phyloP scores from a whole-genome alignment of 2,329 filamentous ascomycete genomes.

The Berkeleyomyces rouxiae region DNA sequence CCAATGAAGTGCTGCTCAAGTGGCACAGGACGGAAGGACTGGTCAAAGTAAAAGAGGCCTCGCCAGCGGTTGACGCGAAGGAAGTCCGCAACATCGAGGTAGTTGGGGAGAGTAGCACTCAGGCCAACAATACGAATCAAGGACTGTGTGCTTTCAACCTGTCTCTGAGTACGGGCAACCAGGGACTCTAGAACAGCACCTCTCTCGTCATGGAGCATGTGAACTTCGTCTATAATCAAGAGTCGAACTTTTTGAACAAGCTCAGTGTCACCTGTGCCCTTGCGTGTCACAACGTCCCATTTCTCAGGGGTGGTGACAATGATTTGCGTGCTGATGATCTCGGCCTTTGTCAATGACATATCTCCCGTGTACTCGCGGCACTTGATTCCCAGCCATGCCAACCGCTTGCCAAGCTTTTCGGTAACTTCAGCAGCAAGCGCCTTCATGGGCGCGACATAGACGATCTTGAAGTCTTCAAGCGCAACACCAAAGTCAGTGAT shows the following conservation, averaged over 20 bases:
- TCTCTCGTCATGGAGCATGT: conserved; percentile 97
- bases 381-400: conserved; percentile 85
- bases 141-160: conserved; percentile 95
- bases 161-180: conserved; percentile 83
- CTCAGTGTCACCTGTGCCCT: conserved; percentile 93
- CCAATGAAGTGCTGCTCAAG: conserved; percentile 95
- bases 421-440: conserved; percentile 92
- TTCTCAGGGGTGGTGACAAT: conserved; percentile 98
- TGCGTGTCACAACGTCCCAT: conserved; percentile 96
- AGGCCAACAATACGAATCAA: conserved; percentile 91
- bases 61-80: conserved; percentile 86
- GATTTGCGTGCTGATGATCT: conserved; percentile 91
- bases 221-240: conserved; percentile 95
- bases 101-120: conserved; percentile 91
- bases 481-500: conserved; percentile 69
- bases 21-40: conserved; percentile 87
- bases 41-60: conserved; percentile 92
- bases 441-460: conserved; percentile 99
- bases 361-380: conserved; percentile 92
- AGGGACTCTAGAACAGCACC: conserved; percentile 92
- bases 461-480: conserved; percentile 85
- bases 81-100: conserved; percentile 91
- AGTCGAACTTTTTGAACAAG: conserved; percentile 92
- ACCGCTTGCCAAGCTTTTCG: conserved; percentile 76
- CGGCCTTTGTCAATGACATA: conserved; percentile 94